A percentile compares a stretch with the other conserved stretches of the same genome.
phyloP scores from a whole-genome alignment of 129 eudicot genomes.

The Arctium lappa region DNA sequence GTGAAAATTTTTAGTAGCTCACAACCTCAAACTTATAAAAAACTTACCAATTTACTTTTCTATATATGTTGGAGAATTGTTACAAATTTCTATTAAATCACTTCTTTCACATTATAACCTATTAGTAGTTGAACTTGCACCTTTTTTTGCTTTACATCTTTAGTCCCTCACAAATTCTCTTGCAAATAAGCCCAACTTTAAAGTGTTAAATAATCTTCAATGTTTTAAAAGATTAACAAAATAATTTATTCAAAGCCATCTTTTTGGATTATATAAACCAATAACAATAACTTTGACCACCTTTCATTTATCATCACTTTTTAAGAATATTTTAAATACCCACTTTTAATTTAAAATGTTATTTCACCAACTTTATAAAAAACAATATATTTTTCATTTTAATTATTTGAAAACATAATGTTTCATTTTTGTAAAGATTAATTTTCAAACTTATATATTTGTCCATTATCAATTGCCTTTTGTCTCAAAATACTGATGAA shows the following conservation, averaged over 20 bases:
- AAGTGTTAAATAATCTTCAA: not conserved
- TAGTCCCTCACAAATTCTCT: not conserved
- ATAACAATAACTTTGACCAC: not conserved
- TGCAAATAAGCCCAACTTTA: not conserved
- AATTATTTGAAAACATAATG: not conserved
- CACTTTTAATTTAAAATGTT: too few species aligned
- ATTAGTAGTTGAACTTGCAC: not conserved
- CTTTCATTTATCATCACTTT: not conserved
- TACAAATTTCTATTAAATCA: too few species aligned
- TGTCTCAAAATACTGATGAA: not conserved
- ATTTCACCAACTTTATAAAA: not conserved
- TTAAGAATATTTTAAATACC: not conserved
- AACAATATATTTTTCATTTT: too few species aligned
- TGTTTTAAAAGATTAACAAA: not conserved
- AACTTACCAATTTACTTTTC: too few species aligned
- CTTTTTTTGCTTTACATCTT: not conserved
- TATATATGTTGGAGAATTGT: too few species aligned
- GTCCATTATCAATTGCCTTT: not conserved
- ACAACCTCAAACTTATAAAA: too few species aligned
- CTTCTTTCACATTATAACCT: too few species aligned
- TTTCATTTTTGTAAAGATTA: too few species aligned
- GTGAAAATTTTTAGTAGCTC: too few species aligned
- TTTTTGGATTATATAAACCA: not conserved
- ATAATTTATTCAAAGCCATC: not conserved
- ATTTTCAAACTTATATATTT: too few species aligned